Base-by-base conservation (phyloP, 495 filamentous ascomycete genomes). In the Pyrenopolyporus hunteri region DNA sequence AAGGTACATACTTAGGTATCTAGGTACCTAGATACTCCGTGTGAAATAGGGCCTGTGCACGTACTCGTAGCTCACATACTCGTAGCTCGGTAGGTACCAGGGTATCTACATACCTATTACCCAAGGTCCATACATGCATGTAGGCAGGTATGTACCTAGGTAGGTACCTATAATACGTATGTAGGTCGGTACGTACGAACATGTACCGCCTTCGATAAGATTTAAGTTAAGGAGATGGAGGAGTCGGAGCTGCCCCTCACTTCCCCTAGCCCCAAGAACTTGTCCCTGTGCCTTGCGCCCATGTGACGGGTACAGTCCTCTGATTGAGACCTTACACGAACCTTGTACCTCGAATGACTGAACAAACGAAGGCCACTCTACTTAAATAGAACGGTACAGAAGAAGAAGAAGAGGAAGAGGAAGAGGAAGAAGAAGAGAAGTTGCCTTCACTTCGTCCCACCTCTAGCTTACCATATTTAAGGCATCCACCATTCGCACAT, bases 221-320 rank as follows among this genome's bases (percentile, higher is more conserved):
- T 51, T 51, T 51, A 6, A 37, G 11, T 6, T 36, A 31, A 23
- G 6, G 42, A 23, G 6, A 32, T 32, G 29, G 17, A 31, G 35
- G 28, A 42, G 14, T 47, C 39, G 19, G 19, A 54, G 51, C 22
- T 63, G 37, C 59, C 58, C 59, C 45, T 36, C 59, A 36, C 56
- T 28, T 32, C 39, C 42, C 20, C 55, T 56, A 52, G 59, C 43
- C 59, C 44, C 33, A 56, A n/a, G 45, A 42, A 17, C 46, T 32
- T 57, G 52, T 64, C 52, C 53, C 33, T 57, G 48, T 52, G 53
- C 60, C 47, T 50, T 25, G 47, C 46, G 32, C 52, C 52, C 62
- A 65, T 65, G 62, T 65, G 62, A 65, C 62, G 40, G 42, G 31
- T 26, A 35, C 25, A 6, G 48, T 33, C 55, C 32, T 58, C 45